phyloP scores from a whole-genome alignment of 2,329 filamentous ascomycete genomes.

The Arthrobotrys pseudoclavata region DNA sequence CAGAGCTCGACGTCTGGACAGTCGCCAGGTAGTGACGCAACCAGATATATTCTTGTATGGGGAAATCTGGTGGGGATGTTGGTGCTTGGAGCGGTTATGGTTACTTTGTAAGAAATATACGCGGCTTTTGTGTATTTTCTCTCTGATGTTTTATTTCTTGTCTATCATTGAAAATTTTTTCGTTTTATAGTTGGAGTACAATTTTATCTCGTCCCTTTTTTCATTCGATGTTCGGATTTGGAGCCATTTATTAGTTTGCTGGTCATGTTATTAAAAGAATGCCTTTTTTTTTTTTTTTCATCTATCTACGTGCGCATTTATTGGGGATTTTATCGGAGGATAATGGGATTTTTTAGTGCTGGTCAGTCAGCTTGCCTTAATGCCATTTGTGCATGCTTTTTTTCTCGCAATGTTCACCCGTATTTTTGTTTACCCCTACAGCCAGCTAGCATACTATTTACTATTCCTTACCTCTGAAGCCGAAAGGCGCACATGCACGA shows the following conservation, averaged over 20 bases:
- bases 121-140: background rate
- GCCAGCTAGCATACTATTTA: background rate
- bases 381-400: background rate
- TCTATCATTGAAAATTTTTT: slow-evolving; percentile 34
- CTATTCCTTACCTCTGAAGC: background rate
- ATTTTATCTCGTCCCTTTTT: slow-evolving; percentile 22
- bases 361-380: background rate
- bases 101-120: slow-evolving; percentile 33
- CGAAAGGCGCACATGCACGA: background rate
- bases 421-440: background rate
- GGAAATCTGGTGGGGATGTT: slow-evolving; percentile 48
- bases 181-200: slow-evolving; percentile 37
- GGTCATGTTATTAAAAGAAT: slow-evolving; percentile 35
- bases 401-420: too few relatives aligned
- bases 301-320: background rate
- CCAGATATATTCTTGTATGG: slow-evolving; percentile 25
- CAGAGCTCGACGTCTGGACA: slow-evolving; percentile 25
- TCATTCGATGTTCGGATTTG: background rate
- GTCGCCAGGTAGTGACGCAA: slow-evolving; percentile 12
- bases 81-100: slow-evolving; percentile 37
- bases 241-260: background rate
- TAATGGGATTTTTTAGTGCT: background rate
- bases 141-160: slow-evolving; percentile 28
- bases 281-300: slow-evolving; percentile 26
- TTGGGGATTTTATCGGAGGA: slow-evolving; percentile 14